These are phyloP conservation scores for Protea cynaroides DNA, from an alignment of 164 flowering plant genomes.

Conservation along the genomic window DNA sequence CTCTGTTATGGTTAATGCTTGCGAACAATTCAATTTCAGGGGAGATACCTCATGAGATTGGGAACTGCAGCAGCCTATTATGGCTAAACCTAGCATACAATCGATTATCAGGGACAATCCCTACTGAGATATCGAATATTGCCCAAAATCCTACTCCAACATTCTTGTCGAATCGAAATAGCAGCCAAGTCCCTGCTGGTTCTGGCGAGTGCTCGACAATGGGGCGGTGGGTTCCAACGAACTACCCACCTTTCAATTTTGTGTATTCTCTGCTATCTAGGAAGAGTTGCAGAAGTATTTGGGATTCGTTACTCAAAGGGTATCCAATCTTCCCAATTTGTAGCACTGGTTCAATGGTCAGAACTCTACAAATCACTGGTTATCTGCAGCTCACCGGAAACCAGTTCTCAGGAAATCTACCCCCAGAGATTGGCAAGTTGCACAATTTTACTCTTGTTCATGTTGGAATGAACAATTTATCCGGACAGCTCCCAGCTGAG, in stretches of 20 bases:
- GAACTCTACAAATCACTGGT: slow-evolving; percentile 48
- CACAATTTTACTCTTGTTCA: slow-evolving; percentile 61
- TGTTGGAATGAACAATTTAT: slow-evolving; percentile 47
- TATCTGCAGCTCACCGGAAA: slow-evolving; percentile 78
- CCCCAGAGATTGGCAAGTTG: slow-evolving; percentile 56
- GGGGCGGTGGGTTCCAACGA: slow-evolving; percentile 89
- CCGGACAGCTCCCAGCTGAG: slow-evolving; percentile 50
- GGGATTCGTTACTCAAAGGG: slow-evolving; percentile 69
- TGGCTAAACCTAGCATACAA: slow-evolving; percentile 90
- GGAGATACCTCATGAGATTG: slow-evolving; percentile 69
- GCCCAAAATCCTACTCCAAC: slow-evolving; percentile 48
- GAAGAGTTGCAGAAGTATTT: slow-evolving; percentile 59
- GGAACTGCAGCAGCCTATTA: slow-evolving; percentile 73
- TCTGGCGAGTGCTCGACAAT: slow-evolving; percentile 75
- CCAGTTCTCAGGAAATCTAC: slow-evolving; percentile 52
- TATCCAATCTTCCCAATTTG: slow-evolving; percentile 63
- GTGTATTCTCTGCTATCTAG: slow-evolving; percentile 56
- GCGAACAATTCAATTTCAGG: slow-evolving; percentile 62
- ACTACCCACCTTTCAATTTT: slow-evolving; percentile 85
- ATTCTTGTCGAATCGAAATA: slow-evolving; percentile 34
- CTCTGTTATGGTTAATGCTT: slow-evolving; percentile 88
- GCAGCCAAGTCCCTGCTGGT: slow-evolving; percentile 31
- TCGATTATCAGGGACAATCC: slow-evolving; percentile 50
- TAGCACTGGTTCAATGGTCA: slow-evolving; percentile 25
- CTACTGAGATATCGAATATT: slow-evolving; percentile 50